Evolutionary conservation across 352 stramenopile species (phyloP), one percentile per base, ranked within the genome.

Genomic region (Phytopythium chamaehyphon): DNA sequence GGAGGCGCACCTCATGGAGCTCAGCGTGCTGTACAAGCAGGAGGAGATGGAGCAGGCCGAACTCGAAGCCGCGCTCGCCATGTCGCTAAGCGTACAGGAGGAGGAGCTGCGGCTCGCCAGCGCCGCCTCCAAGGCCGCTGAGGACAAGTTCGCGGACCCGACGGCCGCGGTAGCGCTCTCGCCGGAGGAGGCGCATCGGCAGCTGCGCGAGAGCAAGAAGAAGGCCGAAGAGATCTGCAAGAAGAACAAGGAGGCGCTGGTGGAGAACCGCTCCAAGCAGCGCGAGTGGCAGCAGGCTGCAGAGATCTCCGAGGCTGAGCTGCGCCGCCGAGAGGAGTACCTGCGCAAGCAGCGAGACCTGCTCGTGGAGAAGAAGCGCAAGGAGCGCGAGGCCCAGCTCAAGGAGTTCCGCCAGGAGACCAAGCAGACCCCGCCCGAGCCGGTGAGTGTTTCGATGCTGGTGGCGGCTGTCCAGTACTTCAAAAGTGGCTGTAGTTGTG

Each of bases 41-140:
- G 83, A 95, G 52, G 83, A 92, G 61, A 88, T 90, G 71, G 83
- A 93, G 51, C 76, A 91, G 52, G 80, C 83, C 16, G 78, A 93
- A 52, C 61, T 93, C 9, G 80, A 93, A 46, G 71, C 69, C 2
- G 80, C 77, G 22, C 83, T 91, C n/a, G 77, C 78, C 40, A 83
- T 93, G 62, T 88, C 73, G 31, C 77, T 89, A 37, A 71, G 67
- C 2, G 62, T 90, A n/a, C 80, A 93, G 51, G 66, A 73, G 23
- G 79, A 93, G 57, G 73, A 88, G 53, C 47, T 87, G 15, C 73
- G 80, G 1, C 64, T 84, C 19, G 63, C 71, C 44, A 76, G 64
- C 0, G 69, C 86, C 22, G 64, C 72, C 9, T 61, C 66, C 14
- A 88, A 90, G 47, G 55, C 62, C 1, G 80, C 76, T 0, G 76